A percentile compares a stretch with the other conserved stretches of the same genome.
These are phyloP conservation scores for Scutellaria baicalensis DNA, from an alignment of 257 asterid genomes.

Conservation along the genomic window DNA sequence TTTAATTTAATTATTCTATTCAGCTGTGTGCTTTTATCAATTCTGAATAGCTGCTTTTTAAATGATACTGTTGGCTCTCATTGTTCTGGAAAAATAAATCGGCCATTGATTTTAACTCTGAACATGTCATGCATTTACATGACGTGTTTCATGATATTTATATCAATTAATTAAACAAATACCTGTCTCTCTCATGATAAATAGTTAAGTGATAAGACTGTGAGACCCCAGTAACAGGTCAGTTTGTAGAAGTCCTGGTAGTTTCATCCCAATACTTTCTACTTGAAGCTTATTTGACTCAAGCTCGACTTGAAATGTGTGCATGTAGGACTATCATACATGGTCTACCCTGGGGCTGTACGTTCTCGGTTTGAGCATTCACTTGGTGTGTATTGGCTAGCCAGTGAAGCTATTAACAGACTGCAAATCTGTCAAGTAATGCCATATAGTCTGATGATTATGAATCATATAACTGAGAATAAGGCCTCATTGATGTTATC, in stretches of 20 bases:
- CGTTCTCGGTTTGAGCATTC: slow-evolving; percentile 97
- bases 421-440: slow-evolving; percentile 67
- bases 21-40: neutral
- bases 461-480: slow-evolving; percentile 13
- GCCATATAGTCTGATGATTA: neutral
- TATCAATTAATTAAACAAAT: neutral
- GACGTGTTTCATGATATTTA: neutral
- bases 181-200: neutral
- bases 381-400: slow-evolving; percentile 87
- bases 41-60: neutral
- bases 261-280: neutral
- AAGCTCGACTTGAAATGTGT: slow-evolving; percentile 4
- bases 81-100: neutral
- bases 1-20: neutral
- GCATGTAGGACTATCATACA: slow-evolving; percentile 52
- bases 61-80: neutral
- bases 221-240: slow-evolving; percentile 2
- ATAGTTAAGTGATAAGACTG: neutral
- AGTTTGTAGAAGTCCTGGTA: neutral
- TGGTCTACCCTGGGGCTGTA: slow-evolving; percentile 96
- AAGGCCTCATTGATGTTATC: slow-evolving; percentile 19
- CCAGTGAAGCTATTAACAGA: slow-evolving; percentile 65
- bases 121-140: neutral
- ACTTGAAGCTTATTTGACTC: neutral
- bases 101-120: neutral